Evolutionary conservation across 176 grass and related monocot genomes (phyloP), one percentile per base, ranked within the genome.

Genomic region (maize (Zea mays)): DNA sequence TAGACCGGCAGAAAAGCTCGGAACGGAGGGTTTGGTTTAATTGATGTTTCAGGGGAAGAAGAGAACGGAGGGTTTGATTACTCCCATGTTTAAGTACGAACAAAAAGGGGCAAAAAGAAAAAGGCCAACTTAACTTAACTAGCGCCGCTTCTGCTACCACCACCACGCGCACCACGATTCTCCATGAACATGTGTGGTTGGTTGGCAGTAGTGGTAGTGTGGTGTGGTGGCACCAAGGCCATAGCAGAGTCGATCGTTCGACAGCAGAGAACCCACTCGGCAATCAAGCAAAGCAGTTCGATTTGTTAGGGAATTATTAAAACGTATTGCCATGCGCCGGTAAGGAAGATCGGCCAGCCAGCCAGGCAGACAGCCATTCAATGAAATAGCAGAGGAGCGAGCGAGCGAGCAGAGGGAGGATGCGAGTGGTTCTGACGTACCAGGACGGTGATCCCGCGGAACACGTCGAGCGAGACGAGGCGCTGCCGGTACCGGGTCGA

Each of bases 401-500:
- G 37, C 1, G 50, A 46, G 56, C 55, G n/a, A 40, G 48, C 55
- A 3, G 16, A 11, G 36, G 17, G 0, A 5, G 3, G 52, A 45
- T 4, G 2, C 2, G 37, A 20, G 11, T 13, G 42, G 15, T 55
- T 38, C 44, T n/a, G n/a, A 57, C 79, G 57, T 75, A 92, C 90
- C 86, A 86, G 72, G 2, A 92, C 90, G 77, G 90, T 92, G 81
- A 86, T 73, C 57, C 90, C 90, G 11, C 90, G 80, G 86, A 92
- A 92, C 10, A 92, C 90, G 76, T 92, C 90, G 77, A 92, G 90
- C 65, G 90, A 92, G 80, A 89, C 77, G 67, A 92, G 90, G 52
- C 90, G 86, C 75, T 88, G 71, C 71, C 11, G 15, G n/a, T n/a
- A n/a, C n/a, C n/a, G n/a, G n/a, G 62, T 4, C 35, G 35, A n/a